Evolutionary conservation across 73 alveolate species (phyloP).

Genomic region (Paramecium biaurelia): DNA sequence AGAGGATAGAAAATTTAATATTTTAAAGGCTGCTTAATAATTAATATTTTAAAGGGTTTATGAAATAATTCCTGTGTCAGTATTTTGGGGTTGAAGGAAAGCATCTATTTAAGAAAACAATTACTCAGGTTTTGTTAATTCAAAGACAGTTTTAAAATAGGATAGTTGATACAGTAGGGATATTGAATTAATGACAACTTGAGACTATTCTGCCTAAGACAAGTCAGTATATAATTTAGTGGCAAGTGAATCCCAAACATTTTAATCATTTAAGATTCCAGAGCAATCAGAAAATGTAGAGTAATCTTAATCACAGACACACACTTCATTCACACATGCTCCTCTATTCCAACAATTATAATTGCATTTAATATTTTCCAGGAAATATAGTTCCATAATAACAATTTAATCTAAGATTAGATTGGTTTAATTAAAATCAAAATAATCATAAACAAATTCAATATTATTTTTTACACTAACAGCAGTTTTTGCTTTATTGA

Average conservation of each 20-base stretch:
- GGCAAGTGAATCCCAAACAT: background rate
- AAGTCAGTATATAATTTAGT: background rate
- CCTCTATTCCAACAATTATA: conserved; percentile 32
- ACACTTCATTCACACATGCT: background rate
- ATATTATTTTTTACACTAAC: background rate
- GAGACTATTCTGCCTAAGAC: background rate
- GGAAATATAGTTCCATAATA: background rate
- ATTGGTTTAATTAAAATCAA: background rate
- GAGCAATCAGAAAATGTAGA: background rate
- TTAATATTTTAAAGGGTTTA: background rate
- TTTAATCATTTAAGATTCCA: background rate
- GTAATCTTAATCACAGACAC: background rate
- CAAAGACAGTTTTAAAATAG: background rate
- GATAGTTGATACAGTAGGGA: background rate
- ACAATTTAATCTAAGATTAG: background rate
- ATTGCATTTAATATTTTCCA: background rate
- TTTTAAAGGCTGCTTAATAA: background rate
- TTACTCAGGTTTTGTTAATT: background rate
- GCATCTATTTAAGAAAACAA: background rate
- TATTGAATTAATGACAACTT: background rate
- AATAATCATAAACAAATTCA: background rate
- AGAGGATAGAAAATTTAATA: background rate
- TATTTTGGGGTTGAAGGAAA: background rate
- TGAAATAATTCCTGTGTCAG: background rate
- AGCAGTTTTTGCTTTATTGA: background rate